Base-by-base conservation (phyloP, 2,329 filamentous ascomycete genomes). In the Alternaria triticina region DNA sequence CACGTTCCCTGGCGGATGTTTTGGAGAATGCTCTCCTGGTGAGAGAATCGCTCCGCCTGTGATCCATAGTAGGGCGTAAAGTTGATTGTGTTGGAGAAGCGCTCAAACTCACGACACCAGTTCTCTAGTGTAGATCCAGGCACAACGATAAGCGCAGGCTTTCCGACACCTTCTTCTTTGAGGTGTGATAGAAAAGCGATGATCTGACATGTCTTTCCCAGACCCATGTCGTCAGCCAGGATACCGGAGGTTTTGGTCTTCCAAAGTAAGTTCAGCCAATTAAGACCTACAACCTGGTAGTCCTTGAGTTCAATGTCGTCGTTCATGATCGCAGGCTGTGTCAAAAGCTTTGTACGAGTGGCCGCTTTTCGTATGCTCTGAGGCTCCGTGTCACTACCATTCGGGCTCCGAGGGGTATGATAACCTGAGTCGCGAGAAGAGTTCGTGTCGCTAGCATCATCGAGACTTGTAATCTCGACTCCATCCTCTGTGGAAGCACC, bases 161-260 rank as follows among this genome's bases (percentile, higher is more conserved):
- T 93, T 83, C 74, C 88, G 75, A 82, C 85, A 66, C 82, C 88
- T 28, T 87, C 87, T 74, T 94, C 89, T 15, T 92, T 89, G 25
- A 99, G 84, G 72, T 97, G 90, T 15, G 93, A 91, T 49, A 99
- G 86, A 73, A 99, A 93, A 0, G 93, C 90, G 70, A 99, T 97
- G 65, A 98, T 93, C 75, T 99, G 95, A 72, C 94, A 97, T 0
- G 96, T 99, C 84, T 99, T 99, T 49, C 96, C 96, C 44, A 88
- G 74, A 55, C 92, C 96, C 96, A 99, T 99, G 77, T 99, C 96
- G 77, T 99, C 96, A 2, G 96, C 96, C 17, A 99, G 84, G 60
- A 99, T 98, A 66, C 94, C 95, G 49, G 93, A 95, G 55, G 96
- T 87, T 27, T 89, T 86, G 61, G 92, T 89, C 56, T 90, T 86